Evolutionary conservation across 2,329 filamentous ascomycete species (phyloP).

Genomic region (Dactylellina cionopaga): DNA sequence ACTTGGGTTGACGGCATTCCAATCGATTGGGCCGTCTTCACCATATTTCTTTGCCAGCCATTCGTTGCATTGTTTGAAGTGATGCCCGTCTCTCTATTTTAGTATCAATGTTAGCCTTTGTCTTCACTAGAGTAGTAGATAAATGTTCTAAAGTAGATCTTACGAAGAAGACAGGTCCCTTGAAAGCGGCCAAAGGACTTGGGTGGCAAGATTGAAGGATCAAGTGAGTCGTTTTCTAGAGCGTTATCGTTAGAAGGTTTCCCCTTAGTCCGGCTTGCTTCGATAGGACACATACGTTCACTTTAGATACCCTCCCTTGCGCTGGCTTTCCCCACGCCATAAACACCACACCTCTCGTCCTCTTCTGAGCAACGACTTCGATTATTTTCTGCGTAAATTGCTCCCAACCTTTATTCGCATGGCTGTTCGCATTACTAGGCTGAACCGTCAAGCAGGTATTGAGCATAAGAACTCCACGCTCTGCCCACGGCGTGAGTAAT

Average conservation of each 20-base stretch:
- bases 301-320: slow-evolving; percentile 77
- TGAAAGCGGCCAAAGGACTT: slow-evolving; percentile 84
- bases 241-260: neutral
- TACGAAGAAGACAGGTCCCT: slow-evolving; percentile 72
- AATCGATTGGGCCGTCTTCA: slow-evolving; percentile 81
- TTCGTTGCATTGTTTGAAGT: slow-evolving; percentile 83
- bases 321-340: slow-evolving; percentile 92
- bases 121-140: too few species aligned
- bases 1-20: slow-evolving; percentile 69
- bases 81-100: slow-evolving; percentile 74
- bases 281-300: slow-evolving; percentile 65
- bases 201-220: slow-evolving; percentile 90
- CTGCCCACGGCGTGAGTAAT: slow-evolving; percentile 90
- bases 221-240: slow-evolving; percentile 73
- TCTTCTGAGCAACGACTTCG: slow-evolving; percentile 80
- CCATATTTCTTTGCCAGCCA: slow-evolving; percentile 86
- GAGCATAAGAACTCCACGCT: slow-evolving; percentile 88
- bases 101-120: too few species aligned
- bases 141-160: slow-evolving; percentile 58
- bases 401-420: slow-evolving; percentile 90
- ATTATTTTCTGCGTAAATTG: slow-evolving; percentile 90
- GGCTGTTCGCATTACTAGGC: slow-evolving; percentile 85
- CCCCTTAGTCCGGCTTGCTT: neutral
- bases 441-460: slow-evolving; percentile 96
- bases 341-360: slow-evolving; percentile 86